Base-by-base conservation (phyloP, 2,329 filamentous ascomycete genomes). In the Volutella citrinella region DNA sequence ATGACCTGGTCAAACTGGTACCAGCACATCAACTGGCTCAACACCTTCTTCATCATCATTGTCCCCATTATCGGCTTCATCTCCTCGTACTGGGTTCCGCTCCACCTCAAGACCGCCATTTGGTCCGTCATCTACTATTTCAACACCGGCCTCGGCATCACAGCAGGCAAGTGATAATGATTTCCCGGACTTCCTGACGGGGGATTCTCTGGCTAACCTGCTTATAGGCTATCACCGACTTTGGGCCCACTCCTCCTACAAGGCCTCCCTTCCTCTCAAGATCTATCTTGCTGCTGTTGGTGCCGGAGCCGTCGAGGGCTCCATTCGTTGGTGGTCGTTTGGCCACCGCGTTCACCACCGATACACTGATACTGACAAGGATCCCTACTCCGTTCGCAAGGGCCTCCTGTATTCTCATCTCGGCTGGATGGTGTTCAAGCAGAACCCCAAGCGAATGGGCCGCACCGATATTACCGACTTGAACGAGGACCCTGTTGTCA, bases 21-120 rank as follows among this genome's bases (percentile, higher is more conserved):
- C 68, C 84, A 90, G 69, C 89, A 95, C 60, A 76, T 95, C 71
- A 89, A 95, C 75, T 95, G 89, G 88, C 75, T 95, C 49, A 95
- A 95, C 64, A 82, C 87, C 44, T 76, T 73, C 43, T 76, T 95
- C 60, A 91, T 95, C 60, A 64, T 94, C 47, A 72, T 84, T 49
- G 75, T 95, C 27, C 89, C 90, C 25, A 43, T 90, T 29, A 70
- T 77, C 38, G 89, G 89, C 44, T 76, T 84, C 57, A 64, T 93
- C 51, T 75, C 79, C 34, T 75, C 88, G 32, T 80, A 85, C 66
- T 95, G 84, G 82, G 83, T 87, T 27, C 87, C 87, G 36, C 68
- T 91, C 20, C 71, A 78, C 30, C 63, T 72, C 46, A 80, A 87
- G 65, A 94, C 87, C 4, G 75, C 79, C 43, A 57, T 87, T 54